Evolutionary conservation across 352 stramenopile genomes (phyloP).

Genomic region (Globisporangium cystogenes): DNA sequence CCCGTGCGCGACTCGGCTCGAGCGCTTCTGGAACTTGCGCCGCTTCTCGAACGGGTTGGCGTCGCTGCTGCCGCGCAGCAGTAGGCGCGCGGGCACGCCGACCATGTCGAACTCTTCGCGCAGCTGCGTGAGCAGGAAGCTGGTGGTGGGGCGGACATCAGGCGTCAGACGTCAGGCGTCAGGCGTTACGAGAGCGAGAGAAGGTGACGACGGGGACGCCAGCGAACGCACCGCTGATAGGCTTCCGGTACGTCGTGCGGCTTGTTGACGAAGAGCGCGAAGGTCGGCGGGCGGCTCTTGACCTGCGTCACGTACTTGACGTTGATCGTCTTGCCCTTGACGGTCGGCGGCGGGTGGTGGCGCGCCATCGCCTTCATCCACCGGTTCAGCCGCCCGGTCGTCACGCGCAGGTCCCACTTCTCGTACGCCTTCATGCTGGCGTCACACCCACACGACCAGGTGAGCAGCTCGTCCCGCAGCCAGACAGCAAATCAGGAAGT

Average conservation of each 20-base stretch:
- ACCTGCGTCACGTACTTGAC: constrained; percentile 87
- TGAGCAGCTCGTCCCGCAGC: background rate
- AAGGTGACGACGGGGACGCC: no score
- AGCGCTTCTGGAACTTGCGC: constrained; percentile 79
- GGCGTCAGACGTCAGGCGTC: no score
- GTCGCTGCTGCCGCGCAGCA: constrained; percentile 72
- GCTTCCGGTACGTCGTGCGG: constrained; percentile 64
- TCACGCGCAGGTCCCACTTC: constrained; percentile 74
- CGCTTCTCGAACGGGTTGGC: constrained; percentile 78
- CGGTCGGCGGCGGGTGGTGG: constrained; percentile 72
- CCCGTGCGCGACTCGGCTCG: constrained; percentile 50
- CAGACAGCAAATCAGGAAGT: background rate
- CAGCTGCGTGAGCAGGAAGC: constrained; percentile 69
- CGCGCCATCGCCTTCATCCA: constrained; percentile 83
- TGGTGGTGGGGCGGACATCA: no score
- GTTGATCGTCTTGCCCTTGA: constrained; percentile 83
- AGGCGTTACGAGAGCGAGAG: no score
- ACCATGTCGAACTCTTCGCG: constrained; percentile 85
- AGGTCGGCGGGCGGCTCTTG: constrained; percentile 75
- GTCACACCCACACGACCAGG: background rate
- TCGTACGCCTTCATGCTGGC: constrained; percentile 69
- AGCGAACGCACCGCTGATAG: constrained; percentile 66
- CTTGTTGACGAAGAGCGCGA: constrained; percentile 81
- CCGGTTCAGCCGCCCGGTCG: constrained; percentile 69
- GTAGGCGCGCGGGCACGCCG: constrained; percentile 64